These are phyloP conservation scores for Paraconiothyrium brasiliense DNA, from an alignment of 2,329 filamentous ascomycete species.

Conservation along the genomic window DNA sequence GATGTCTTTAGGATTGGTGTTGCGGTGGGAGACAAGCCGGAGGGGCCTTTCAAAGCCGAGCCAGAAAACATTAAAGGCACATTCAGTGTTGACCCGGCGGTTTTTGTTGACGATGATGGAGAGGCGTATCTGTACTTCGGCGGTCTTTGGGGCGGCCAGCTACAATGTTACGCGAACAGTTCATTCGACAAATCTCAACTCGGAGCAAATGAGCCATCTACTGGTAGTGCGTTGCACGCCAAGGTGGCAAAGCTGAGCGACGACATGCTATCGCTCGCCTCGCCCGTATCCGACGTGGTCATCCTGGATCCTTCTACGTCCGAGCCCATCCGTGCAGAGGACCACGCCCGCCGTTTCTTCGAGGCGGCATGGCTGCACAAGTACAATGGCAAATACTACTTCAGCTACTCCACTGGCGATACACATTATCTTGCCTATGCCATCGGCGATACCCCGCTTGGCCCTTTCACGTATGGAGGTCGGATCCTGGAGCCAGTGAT, in stretches of 20 bases:
- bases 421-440: conserved; percentile 79
- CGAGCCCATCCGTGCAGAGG: conserved; percentile 68
- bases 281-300: conserved; percentile 65
- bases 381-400: conserved; percentile 74
- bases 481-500: conserved; percentile 78
- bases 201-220: conserved; percentile 37
- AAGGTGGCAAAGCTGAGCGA: conserved; percentile 71
- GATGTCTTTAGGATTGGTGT: conserved; percentile 80
- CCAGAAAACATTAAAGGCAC: conserved; percentile 71
- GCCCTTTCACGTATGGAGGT: conserved; percentile 77
- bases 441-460: conserved; percentile 69
- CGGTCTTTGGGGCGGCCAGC: conserved; percentile 81
- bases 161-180: conserved; percentile 75
- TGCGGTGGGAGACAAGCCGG: conserved; percentile 69
- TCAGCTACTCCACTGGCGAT: conserved; percentile 81
- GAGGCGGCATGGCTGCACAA: conserved; percentile 85
- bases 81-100: conserved; percentile 80
- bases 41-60: conserved; percentile 75
- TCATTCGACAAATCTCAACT: conserved; percentile 61
- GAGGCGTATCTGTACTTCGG: conserved; percentile 78
- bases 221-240: conserved; percentile 67
- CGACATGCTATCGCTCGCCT: conserved; percentile 72
- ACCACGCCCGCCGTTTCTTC: conserved; percentile 80
- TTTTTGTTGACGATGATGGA: conserved; percentile 75
- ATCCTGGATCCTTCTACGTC: conserved; percentile 71